Evolutionary conservation across 768 basidiomycete genomes (phyloP), one percentile per base, ranked within the genome.

Genomic region (Boletus fagicola): DNA sequence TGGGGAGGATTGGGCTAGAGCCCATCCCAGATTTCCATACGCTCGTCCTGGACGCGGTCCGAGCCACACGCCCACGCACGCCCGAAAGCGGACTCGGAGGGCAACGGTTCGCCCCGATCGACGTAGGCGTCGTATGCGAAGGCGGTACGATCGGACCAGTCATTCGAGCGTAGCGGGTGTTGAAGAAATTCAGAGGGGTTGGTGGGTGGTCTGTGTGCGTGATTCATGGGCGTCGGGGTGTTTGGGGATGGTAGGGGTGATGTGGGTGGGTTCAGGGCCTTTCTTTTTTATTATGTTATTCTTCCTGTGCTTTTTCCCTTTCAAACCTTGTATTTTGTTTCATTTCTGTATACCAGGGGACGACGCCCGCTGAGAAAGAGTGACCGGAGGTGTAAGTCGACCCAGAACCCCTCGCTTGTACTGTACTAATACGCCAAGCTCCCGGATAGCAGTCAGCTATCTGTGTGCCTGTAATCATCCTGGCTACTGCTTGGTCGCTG

Each of bases 51-150:
- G 78, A 80, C 3, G 80, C 78, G 5, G 78, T 87, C n/a, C 75
- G 73, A 42, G 77, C 53, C 16, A 65, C 64, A 1, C 65, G 65
- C 9, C 59, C 62, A n/a, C 59, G 38, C 3, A 43, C 26, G 2
- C 16, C 59, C 0, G 59, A 62, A 3, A 51, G 38, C 20, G 62
- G 57, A 1, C 13, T 16, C 13, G 60, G 54, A 74, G 36, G 72
- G 57, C 68, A 60, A 36, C 76, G 77, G 22, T 74, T 88, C 51
- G 83, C 82, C 7, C 74, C 80, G 0, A 72, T 90, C 49, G 83
- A 84, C 53, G 74, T 85, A 5, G 88, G 88, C 1, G 74, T 88
- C 1, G 74, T 90, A 5, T 90, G 88, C 62, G 79, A 82, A 36
- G 74, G 78, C 7, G 61, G 59, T 26, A 69, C 76, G 33, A 79